Conservation (phyloP, 768 basidiomycete species). For the Podaxis rugospora region DNA sequence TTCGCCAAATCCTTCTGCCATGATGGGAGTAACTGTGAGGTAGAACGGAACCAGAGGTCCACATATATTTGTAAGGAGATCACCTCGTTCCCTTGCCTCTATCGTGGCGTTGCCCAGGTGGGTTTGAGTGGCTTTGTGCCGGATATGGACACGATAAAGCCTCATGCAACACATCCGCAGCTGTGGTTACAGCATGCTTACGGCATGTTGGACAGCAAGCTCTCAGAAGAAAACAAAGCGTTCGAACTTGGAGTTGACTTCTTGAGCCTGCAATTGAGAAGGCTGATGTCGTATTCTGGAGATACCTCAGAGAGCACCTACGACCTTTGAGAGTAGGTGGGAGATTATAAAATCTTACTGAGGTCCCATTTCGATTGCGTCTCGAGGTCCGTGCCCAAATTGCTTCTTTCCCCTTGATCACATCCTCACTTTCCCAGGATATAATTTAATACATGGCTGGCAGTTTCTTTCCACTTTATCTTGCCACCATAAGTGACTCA, state of each 20-base stretch:
- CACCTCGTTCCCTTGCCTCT: neutral
- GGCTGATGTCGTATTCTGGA: no score
- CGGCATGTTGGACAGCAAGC: no score
- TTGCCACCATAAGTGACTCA: no score
- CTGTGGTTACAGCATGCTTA: neutral
- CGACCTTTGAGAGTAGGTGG: no score
- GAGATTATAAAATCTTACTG: no score
- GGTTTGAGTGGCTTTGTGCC: neutral
- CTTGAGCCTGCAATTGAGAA: neutral
- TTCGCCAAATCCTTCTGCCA: conserved; percentile 14
- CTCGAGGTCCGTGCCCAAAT: no score
- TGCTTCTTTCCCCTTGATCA: no score
- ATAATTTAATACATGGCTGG: no score
- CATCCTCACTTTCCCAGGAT: no score
- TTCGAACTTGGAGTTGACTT: neutral
- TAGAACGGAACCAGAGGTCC: neutral
- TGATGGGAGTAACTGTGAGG: neutral
- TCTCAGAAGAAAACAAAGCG: conserved; percentile 3
- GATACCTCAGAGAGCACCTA: no score
- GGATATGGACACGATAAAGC: neutral
- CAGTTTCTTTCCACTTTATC: no score
- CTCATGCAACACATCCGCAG: neutral
- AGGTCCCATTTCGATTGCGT: no score
- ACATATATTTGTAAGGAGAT: neutral
- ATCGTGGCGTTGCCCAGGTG: neutral